Percentiles rank a stretch among this genome's conserved stretches.
Evolutionary conservation across 345 rosid genomes (phyloP).

Genomic region (Hibiscus mutabilis): DNA sequence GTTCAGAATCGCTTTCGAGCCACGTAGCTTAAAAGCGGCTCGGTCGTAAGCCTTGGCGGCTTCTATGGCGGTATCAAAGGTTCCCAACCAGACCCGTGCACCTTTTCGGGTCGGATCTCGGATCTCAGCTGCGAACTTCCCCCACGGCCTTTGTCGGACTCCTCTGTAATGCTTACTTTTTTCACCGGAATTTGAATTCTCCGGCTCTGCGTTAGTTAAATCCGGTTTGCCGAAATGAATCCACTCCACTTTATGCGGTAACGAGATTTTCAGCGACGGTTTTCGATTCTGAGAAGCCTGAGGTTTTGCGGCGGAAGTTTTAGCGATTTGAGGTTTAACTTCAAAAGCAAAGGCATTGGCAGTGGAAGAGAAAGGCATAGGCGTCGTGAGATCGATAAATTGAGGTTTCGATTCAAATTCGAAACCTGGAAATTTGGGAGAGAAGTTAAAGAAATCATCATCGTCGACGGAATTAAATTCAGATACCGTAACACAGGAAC

Average conservation of each 20-base stretch:
- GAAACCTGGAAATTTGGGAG: constrained; percentile 11
- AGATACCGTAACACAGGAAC: constrained; percentile 19
- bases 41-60: constrained; percentile 85
- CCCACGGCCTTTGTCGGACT: constrained; percentile 89
- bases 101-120: constrained; percentile 77
- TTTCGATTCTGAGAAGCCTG: constrained; percentile 27
- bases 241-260: constrained; percentile 48
- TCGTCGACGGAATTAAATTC: constrained; percentile 4
- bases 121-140: constrained; percentile 94
- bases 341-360: constrained; percentile 3
- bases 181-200: constrained; percentile 13
- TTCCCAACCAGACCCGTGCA: constrained; percentile 80
- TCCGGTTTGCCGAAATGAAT: constrained; percentile 33
- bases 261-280: constrained; percentile 43
- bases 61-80: constrained; percentile 59
- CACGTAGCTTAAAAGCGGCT: constrained; percentile 75
- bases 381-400: background rate
- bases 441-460: constrained; percentile 20
- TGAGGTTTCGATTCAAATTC: constrained; percentile 1
- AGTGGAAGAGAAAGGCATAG: background rate
- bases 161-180: constrained; percentile 67
- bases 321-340: constrained; percentile 19
- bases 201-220: background rate
- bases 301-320: background rate
- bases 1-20: constrained; percentile 76